These are phyloP conservation scores for Yamadazyma membranifaciens DNA, from an alignment of 1,139 yeast genomes.

Conservation along the genomic window DNA sequence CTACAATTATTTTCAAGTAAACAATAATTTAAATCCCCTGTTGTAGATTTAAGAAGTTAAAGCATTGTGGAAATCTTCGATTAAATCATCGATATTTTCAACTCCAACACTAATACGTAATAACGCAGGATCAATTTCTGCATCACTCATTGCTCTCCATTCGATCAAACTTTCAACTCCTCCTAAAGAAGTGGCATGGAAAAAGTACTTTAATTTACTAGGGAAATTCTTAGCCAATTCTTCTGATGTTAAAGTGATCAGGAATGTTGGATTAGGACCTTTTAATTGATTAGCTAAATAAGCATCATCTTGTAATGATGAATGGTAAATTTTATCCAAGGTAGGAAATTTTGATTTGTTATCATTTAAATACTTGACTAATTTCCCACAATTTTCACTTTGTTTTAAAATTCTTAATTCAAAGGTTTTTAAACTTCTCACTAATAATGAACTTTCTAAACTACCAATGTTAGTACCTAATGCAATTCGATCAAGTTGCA, in stretches of 20 bases:
- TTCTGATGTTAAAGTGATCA: slow-evolving; percentile 52
- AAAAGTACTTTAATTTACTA: slow-evolving; percentile 64
- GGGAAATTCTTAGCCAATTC: slow-evolving; percentile 67
- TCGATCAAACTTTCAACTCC: slow-evolving; percentile 92
- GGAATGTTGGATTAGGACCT: slow-evolving; percentile 71
- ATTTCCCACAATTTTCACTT: slow-evolving; percentile 56
- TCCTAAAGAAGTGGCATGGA: slow-evolving; percentile 90
- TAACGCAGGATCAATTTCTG: slow-evolving; percentile 50
- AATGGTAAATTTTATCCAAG: slow-evolving; percentile 58
- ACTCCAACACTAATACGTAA: slow-evolving; percentile 78
- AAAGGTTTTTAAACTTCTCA: slow-evolving; percentile 78
- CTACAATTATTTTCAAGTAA: no score
- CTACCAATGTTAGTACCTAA: slow-evolving; percentile 80
- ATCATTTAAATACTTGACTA: slow-evolving; percentile 58
- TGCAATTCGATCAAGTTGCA: slow-evolving; percentile 46
- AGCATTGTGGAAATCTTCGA: slow-evolving; percentile 52
- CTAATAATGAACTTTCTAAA: slow-evolving; percentile 68
- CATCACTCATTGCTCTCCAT: slow-evolving; percentile 82
- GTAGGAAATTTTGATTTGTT: slow-evolving; percentile 48
- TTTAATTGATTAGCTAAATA: slow-evolving; percentile 61
- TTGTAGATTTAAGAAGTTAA: slow-evolving; percentile 8
- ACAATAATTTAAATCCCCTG: no score
- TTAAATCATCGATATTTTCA: slow-evolving; percentile 71
- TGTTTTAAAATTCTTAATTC: slow-evolving; percentile 70
- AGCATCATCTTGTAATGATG: slow-evolving; percentile 68